phyloP scores from a whole-genome alignment of 2,329 filamentous ascomycete genomes.

The Trichophyton equinum region DNA sequence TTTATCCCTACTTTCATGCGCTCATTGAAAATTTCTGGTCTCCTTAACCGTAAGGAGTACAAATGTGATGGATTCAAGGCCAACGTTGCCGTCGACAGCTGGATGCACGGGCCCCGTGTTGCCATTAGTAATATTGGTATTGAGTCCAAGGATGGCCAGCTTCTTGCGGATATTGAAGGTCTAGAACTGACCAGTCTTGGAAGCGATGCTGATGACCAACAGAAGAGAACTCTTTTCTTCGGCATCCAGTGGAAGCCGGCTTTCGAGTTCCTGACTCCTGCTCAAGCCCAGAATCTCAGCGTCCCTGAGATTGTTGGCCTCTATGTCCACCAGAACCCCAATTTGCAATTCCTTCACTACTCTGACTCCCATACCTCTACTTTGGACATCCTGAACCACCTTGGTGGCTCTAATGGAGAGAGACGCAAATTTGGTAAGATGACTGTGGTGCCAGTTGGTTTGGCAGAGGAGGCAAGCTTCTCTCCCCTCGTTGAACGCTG shows the following conservation, averaged over 20 bases:
- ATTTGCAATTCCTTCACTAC: slow-evolving; percentile 17
- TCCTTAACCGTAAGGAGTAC: slow-evolving; percentile 9
- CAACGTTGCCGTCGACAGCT: slow-evolving; percentile 12
- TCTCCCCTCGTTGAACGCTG: slow-evolving; percentile 3
- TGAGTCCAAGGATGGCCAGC: slow-evolving; percentile 8
- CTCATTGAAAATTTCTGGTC: slow-evolving; percentile 14
- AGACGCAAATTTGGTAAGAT: slow-evolving; percentile 7
- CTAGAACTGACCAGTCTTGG: slow-evolving; percentile 15
- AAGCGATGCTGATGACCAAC: slow-evolving; percentile 11
- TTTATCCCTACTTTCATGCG: slow-evolving; percentile 17
- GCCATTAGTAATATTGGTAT: slow-evolving; percentile 15
- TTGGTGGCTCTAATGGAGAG: slow-evolving; percentile 3
- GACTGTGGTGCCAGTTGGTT: slow-evolving; percentile 1
- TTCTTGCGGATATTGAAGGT: slow-evolving; percentile 15
- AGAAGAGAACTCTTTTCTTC: slow-evolving; percentile 15
- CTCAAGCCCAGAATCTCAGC: slow-evolving; percentile 8
- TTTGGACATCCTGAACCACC: slow-evolving; percentile 4
- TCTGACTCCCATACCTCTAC: slow-evolving; percentile 14
- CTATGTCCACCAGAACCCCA: slow-evolving; percentile 13
- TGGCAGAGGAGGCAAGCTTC: neutral
- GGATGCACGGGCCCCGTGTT: slow-evolving; percentile 13
- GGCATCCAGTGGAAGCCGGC: slow-evolving; percentile 15
- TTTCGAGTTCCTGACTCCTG: slow-evolving; percentile 12
- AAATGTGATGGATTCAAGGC: slow-evolving; percentile 10
- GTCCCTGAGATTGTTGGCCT: slow-evolving; percentile 7